Conservation (phyloP, 169 alveolate genomes). For the Toxoplasma gondii region DNA sequence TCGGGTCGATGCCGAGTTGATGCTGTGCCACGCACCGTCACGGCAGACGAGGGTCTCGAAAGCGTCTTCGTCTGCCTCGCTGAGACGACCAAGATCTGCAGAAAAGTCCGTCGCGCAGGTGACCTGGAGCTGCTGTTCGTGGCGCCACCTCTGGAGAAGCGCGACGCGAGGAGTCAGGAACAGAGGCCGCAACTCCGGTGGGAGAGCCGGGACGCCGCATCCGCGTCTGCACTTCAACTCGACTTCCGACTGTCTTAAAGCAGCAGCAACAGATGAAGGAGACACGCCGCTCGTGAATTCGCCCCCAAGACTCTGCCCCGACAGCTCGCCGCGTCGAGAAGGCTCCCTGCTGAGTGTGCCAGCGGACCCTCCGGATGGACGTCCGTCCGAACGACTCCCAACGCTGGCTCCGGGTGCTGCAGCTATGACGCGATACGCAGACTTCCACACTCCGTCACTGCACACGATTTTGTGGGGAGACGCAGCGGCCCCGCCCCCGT, state of each 20-base stretch:
- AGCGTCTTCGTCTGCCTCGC: background rate
- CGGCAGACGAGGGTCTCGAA: background rate
- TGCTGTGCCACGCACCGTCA: constrained; percentile 1
- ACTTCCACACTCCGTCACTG: constrained; percentile 9
- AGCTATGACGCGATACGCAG: constrained; percentile 9
- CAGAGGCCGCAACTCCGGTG: constrained; percentile 18
- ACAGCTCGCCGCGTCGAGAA: too few relatives aligned
- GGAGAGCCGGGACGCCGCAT: constrained; percentile 31
- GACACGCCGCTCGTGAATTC: background rate
- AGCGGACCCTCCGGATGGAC: background rate
- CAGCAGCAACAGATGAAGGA: background rate
- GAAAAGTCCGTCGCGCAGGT: constrained; percentile 5
- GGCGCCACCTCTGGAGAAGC: constrained; percentile 28
- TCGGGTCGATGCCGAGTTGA: background rate
- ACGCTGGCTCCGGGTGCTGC: too few relatives aligned
- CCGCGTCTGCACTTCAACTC: constrained; percentile 44
- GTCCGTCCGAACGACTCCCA: background rate
- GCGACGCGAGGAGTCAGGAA: constrained; percentile 10
- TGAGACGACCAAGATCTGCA: background rate
- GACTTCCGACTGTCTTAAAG: background rate
- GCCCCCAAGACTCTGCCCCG: background rate
- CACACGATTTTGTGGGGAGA: constrained; percentile 28
- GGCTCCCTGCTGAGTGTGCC: background rate
- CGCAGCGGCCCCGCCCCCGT: constrained; percentile 2
- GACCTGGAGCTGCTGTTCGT: constrained; percentile 30